Conservation (phyloP, 2,329 filamentous ascomycete species). For the Trichoderma atroviride region DNA sequence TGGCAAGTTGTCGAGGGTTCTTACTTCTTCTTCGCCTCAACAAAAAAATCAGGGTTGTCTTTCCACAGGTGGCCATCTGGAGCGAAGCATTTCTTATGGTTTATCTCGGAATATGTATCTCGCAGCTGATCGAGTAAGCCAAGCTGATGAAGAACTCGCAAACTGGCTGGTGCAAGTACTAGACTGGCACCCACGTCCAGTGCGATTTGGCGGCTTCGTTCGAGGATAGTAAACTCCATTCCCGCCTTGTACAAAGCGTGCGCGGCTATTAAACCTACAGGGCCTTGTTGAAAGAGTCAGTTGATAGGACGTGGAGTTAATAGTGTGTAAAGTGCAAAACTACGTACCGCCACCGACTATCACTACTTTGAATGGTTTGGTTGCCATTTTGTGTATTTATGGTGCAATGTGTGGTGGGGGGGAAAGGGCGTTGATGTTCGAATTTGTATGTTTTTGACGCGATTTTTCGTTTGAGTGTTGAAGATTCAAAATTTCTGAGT, state of each 20-base stretch:
- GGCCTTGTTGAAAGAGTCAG: constrained; percentile 27
- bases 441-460: not conserved
- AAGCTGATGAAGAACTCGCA: constrained; percentile 41
- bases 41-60: constrained; percentile 31
- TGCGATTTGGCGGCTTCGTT: constrained; percentile 36
- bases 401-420: not conserved
- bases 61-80: constrained; percentile 35
- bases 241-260: constrained; percentile 34
- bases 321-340: no score
- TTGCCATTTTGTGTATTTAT: not conserved
- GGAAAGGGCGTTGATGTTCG: not conserved
- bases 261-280: constrained; percentile 35
- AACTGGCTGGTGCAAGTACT: constrained; percentile 36
- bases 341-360: constrained; percentile 1
- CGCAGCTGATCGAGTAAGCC: constrained; percentile 34
- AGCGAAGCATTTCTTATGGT: constrained; percentile 33
- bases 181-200: constrained; percentile 39
- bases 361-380: not conserved
- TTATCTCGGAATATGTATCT: constrained; percentile 31
- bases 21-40: constrained; percentile 34
- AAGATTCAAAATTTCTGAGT: no score
- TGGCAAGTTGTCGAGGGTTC: not conserved
- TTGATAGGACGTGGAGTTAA: no score
- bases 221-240: constrained; percentile 47
- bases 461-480: not conserved